A percentile compares a stretch with the other conserved stretches of the same genome.
Evolutionary conservation across 192 early-diverging fungal species (phyloP).

Genomic region (Polychytrium aggregatum): DNA sequence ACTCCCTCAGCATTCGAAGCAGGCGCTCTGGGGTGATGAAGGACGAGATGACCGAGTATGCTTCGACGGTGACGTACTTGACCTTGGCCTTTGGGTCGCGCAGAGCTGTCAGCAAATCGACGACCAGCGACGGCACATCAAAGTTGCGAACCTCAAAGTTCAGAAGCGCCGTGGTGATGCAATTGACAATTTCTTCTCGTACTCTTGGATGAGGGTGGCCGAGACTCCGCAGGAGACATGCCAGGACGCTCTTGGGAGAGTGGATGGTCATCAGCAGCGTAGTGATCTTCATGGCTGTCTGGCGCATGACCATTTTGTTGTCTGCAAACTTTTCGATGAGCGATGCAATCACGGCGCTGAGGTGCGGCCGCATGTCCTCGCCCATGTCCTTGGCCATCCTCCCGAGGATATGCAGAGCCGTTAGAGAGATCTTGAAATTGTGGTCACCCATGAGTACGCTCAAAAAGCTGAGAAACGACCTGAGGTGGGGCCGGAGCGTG

Average conservation of each 20-base stretch:
- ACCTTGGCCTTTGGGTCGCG: conserved; percentile 8
- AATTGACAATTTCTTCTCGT: conserved; percentile 17
- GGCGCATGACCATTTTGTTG: conserved; percentile 12
- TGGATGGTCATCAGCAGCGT: conserved; percentile 9
- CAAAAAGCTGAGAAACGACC: conserved; percentile 6
- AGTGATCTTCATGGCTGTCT: conserved; percentile 6
- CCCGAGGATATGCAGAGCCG: conserved; percentile 11
- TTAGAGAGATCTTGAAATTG: conserved; percentile 20
- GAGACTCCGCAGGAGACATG: conserved; percentile 4
- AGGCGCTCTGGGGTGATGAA: conserved; percentile 3
- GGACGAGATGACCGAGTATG: conserved; percentile 4
- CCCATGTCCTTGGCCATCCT: conserved; percentile 5
- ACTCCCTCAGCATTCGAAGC: conserved; percentile 8
- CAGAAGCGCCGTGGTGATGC: conserved; percentile 18
- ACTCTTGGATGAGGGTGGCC: conserved; percentile 2
- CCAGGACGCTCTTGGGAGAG: conserved; percentile 9
- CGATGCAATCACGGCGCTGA: background rate
- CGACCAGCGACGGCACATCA: conserved; percentile 11
- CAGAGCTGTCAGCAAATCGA: conserved; percentile 5
- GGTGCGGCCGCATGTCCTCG: conserved; percentile 1
- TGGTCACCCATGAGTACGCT: conserved; percentile 8
- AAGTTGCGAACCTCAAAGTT: conserved; percentile 6
- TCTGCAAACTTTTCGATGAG: conserved; percentile 11
- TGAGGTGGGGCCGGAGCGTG: conserved; percentile 6
- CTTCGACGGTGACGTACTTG: conserved; percentile 9